phyloP scores from a whole-genome alignment of 225 moss, liverwort and hornwort genomes.

The Pseudisothecium myosuroides region DNA sequence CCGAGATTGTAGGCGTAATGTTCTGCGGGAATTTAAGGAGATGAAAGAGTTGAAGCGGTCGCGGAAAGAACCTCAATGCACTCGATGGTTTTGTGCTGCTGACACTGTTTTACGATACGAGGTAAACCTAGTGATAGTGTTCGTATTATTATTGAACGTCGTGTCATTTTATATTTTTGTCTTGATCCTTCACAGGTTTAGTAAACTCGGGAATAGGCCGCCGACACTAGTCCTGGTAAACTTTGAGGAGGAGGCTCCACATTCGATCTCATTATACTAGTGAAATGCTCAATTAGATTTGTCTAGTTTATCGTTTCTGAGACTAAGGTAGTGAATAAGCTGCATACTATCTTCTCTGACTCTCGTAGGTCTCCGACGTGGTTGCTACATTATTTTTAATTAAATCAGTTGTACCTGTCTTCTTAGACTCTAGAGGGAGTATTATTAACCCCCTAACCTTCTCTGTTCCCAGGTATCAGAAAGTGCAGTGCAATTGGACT shows the following conservation, averaged over 20 bases:
- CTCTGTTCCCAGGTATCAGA: slow-evolving; percentile 73
- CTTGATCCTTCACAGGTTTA: background rate
- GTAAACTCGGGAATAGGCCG: background rate
- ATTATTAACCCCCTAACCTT: background rate
- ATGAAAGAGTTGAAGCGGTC: slow-evolving; percentile 99
- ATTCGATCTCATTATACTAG: background rate
- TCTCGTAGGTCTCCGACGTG: background rate
- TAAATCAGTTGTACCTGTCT: background rate
- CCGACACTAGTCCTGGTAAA: background rate
- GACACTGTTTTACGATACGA: slow-evolving; percentile 96
- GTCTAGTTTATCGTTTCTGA: background rate
- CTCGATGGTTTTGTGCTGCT: slow-evolving; percentile 97
- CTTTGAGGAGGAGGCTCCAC: background rate
- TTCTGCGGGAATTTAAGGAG: slow-evolving; percentile 97
- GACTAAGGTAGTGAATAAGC: background rate
- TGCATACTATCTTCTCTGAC: background rate
- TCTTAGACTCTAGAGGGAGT: background rate
- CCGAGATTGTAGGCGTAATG: slow-evolving; percentile 99
- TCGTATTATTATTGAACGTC: background rate
- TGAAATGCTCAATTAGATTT: background rate
- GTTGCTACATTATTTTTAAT: background rate
- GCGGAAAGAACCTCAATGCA: slow-evolving; percentile 92
- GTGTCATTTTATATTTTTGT: background rate
- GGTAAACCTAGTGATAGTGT: slow-evolving; percentile 30
- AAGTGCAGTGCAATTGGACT: slow-evolving; percentile 86